These are phyloP conservation scores for Polyplosphaeria fusca DNA, from an alignment of 495 filamentous ascomycete genomes.

Conservation along the genomic window DNA sequence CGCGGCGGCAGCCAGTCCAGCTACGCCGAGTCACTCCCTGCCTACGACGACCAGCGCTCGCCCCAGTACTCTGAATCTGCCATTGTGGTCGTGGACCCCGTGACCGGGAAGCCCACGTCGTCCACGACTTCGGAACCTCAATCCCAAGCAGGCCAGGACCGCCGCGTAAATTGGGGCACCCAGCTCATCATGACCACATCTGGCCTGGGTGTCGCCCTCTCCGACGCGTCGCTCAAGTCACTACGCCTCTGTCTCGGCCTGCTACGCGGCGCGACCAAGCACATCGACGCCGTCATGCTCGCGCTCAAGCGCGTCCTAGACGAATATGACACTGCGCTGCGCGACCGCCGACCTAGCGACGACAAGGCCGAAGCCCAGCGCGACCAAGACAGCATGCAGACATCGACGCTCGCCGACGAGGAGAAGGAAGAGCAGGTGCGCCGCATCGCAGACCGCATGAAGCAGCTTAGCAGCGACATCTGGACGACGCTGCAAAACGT, in stretches of 20 bases:
- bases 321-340: constrained; percentile 59
- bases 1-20: constrained; percentile 46
- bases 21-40: constrained; percentile 66
- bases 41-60: constrained; percentile 72
- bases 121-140: no score
- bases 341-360: constrained; percentile 23
- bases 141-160: constrained; percentile 31
- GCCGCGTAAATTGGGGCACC: constrained; percentile 63
- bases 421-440: constrained; percentile 42
- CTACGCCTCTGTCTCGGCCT: constrained; percentile 74
- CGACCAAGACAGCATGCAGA: background rate
- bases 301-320: constrained; percentile 68
- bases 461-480: constrained; percentile 67
- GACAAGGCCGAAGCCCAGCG: background rate
- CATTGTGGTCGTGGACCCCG: constrained; percentile 30
- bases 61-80: constrained; percentile 64
- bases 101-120: constrained; percentile 6
- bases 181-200: constrained; percentile 79
- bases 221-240: constrained; percentile 71
- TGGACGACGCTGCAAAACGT: constrained; percentile 71
- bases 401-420: constrained; percentile 19
- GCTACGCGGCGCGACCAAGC: constrained; percentile 72
- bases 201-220: constrained; percentile 81
- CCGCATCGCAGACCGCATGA: constrained; percentile 57
- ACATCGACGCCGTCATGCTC: constrained; percentile 64